Evolutionary conservation across 495 filamentous ascomycete genomes (phyloP).

Genomic region (Hypoxylon crocopeplum): DNA sequence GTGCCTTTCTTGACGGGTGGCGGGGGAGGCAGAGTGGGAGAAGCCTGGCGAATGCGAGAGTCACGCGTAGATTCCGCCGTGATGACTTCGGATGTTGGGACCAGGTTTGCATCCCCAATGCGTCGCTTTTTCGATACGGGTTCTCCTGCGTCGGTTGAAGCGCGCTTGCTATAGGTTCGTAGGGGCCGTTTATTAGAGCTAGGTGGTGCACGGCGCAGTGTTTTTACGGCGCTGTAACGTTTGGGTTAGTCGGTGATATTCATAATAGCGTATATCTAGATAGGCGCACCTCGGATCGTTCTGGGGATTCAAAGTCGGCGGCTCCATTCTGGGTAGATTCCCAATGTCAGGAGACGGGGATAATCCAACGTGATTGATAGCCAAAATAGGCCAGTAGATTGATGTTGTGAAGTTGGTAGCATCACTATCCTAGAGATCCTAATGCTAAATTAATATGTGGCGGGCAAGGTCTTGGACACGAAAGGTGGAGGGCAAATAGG

Average conservation of each 20-base stretch:
- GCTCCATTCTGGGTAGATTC: too few relatives aligned
- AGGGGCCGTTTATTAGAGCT: conserved; percentile 43
- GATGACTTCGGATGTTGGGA: background rate
- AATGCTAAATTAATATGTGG: background rate
- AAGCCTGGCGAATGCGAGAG: conserved; percentile 1
- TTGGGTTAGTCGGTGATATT: background rate
- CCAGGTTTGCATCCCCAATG: conserved; percentile 3
- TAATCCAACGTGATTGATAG: too few relatives aligned
- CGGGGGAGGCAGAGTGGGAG: conserved; percentile 7
- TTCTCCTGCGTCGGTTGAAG: conserved; percentile 18
- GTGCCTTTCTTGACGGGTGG: conserved; percentile 42
- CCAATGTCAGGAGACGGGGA: too few relatives aligned
- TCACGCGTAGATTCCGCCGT: background rate
- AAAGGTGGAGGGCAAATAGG: background rate
- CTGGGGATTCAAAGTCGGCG: too few relatives aligned
- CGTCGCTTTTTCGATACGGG: conserved; percentile 27
- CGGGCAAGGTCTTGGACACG: background rate
- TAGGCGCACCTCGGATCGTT: too few relatives aligned
- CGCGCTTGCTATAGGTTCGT: conserved; percentile 53
- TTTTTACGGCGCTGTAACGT: background rate
- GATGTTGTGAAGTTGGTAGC: background rate
- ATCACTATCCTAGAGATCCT: background rate
- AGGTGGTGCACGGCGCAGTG: conserved; percentile 1
- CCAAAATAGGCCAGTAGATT: too few relatives aligned
- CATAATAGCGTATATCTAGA: too few relatives aligned